Evolutionary conservation across 1,284 basidiomycete genomes (phyloP), one percentile per base, ranked within the genome.

Genomic region (Mycosarcoma mackinlayi): DNA sequence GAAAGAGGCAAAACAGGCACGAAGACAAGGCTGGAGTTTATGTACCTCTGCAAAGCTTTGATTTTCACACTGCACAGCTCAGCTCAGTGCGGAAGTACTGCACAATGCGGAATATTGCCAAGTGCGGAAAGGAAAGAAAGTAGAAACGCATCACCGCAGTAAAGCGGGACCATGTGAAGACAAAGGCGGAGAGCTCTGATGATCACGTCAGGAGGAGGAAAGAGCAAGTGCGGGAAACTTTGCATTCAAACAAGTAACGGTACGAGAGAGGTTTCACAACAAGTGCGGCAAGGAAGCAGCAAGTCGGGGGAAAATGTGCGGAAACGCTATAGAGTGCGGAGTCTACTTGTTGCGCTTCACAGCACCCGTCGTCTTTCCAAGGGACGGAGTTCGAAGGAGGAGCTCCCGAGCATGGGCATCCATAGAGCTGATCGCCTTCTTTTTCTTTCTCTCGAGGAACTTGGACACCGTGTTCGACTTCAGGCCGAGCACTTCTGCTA

Each of bases 41-140:
- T 34, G 51, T 61, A 61, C 10, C 24, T 19, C 33, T 42, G 21
- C 40, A 55, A 53, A 28, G 51, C 59, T 23, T 47, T 49, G 18
- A 13, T 18, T 18, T 19, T 44, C 35, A 31, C 46, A 41, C 46
- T 34, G 35, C 38, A 21, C 34, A 42, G n/a, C 33, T 30, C 4
- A 14, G 9, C 16, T 3, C 27, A 16, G 21, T 52, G 57, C 49
- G 49, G 57, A 24, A 59, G 24, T 14, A 21, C 6, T 19, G 21
- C 23, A 37, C n/a, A n/a, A n/a, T n/a, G n/a, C n/a, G n/a, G n/a
- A n/a, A n/a, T n/a, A n/a, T n/a, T n/a, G n/a, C n/a, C n/a, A 28
- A 31, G 25, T 55, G 52, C 37, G 42, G 52, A 27, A 55, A 40
- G 27, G 37, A 30, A 24, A 16, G n/a, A n/a, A n/a, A n/a, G n/a